A percentile compares a stretch with the other conserved stretches of the same genome.
Evolutionary conservation across 495 filamentous ascomycete species (phyloP).

Genomic region (Penicillium angulare): DNA sequence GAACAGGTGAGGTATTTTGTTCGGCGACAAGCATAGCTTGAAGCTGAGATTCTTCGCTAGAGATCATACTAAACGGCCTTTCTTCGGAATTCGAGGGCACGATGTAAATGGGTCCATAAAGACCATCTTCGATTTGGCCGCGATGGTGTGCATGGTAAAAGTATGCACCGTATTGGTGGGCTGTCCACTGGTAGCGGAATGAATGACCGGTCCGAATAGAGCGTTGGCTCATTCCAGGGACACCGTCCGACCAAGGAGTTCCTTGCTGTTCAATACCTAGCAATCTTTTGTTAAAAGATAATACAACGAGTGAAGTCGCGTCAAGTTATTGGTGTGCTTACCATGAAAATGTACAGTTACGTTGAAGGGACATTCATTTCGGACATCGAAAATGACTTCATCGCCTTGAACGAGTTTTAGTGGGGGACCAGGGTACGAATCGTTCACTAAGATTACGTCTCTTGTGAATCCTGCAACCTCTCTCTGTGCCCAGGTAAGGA

Average conservation of each 20-base stretch:
- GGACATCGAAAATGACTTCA: constrained; percentile 57
- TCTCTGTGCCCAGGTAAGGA: constrained; percentile 30
- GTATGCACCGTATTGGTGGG: constrained; percentile 28
- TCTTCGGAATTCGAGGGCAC: constrained; percentile 22
- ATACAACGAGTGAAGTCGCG: too few species aligned
- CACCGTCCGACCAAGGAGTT: constrained; percentile 54
- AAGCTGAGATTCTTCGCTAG: constrained; percentile 34
- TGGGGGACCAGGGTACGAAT: constrained; percentile 57
- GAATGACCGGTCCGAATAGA: constrained; percentile 41
- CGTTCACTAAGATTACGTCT: constrained; percentile 58
- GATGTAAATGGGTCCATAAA: constrained; percentile 54
- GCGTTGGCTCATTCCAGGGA: constrained; percentile 49
- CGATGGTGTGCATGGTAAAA: constrained; percentile 53
- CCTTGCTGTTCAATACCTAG: constrained; percentile 38
- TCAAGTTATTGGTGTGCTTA: constrained; percentile 1
- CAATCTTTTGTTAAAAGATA: too few species aligned
- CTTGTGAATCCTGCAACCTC: constrained; percentile 34
- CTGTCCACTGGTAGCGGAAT: constrained; percentile 51
- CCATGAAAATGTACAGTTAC: constrained; percentile 56
- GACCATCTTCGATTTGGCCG: constrained; percentile 54
- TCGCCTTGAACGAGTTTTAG: constrained; percentile 61
- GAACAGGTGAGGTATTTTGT: constrained; percentile 37
- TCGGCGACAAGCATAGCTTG: constrained; percentile 47
- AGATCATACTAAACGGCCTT: constrained; percentile 48
- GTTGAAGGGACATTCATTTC: constrained; percentile 54